Conservation (phyloP, 345 rosid genomes). For the Leavenworthia alabamica region DNA sequence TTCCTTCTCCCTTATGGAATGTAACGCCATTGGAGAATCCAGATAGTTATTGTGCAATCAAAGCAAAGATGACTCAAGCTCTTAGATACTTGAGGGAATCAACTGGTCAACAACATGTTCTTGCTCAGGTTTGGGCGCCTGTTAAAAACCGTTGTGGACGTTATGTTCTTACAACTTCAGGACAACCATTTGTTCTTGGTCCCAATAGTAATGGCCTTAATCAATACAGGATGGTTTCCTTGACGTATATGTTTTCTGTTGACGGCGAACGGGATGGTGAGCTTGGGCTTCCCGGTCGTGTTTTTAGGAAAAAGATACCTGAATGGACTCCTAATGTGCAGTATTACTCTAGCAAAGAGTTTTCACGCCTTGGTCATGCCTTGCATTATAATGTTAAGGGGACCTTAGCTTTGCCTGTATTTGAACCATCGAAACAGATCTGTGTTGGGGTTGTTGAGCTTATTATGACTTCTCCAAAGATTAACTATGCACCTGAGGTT, state of each 20-base stretch:
- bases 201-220: slow-evolving; percentile 63
- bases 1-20: slow-evolving; percentile 48
- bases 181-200: slow-evolving; percentile 86
- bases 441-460: slow-evolving; percentile 94
- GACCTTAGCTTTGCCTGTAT: slow-evolving; percentile 86
- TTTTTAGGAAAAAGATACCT: slow-evolving; percentile 68
- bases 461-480: slow-evolving; percentile 75
- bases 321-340: slow-evolving; percentile 97
- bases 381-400: slow-evolving; percentile 64
- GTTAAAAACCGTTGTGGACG: slow-evolving; percentile 46
- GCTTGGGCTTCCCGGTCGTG: slow-evolving; percentile 95
- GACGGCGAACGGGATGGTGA: slow-evolving; percentile 66
- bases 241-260: slow-evolving; percentile 62
- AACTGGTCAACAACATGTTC: slow-evolving; percentile 76
- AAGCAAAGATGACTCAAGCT: slow-evolving; percentile 86
- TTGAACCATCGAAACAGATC: slow-evolving; percentile 68
- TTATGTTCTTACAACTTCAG: slow-evolving; percentile 68
- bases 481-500: slow-evolving; percentile 86
- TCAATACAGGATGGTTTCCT: slow-evolving; percentile 83
- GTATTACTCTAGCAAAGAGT: slow-evolving; percentile 81
- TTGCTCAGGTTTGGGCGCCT: slow-evolving; percentile 96
- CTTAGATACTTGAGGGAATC: slow-evolving; percentile 73
- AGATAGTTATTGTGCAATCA: slow-evolving; percentile 56
- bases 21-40: slow-evolving; percentile 48
- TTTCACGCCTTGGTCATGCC: slow-evolving; percentile 72